Evolutionary conservation across 1,139 yeast species (phyloP), one percentile per base, ranked within the genome.

Genomic region (Hansenula sp.): DNA sequence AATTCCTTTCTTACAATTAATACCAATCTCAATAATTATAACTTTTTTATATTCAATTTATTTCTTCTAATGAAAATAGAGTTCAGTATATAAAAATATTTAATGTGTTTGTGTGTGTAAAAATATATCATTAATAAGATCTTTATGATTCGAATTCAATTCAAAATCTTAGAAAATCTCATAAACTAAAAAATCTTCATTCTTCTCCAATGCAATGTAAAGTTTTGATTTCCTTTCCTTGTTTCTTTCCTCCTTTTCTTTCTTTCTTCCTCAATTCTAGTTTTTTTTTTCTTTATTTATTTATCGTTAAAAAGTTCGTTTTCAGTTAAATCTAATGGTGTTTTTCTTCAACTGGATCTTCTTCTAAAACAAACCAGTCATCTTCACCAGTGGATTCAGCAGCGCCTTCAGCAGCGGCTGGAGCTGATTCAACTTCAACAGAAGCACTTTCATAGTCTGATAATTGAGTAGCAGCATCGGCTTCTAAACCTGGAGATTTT

Each of bases 361-460:
- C 91, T 71, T 78, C 93, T 70, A 83, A 83, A 49, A 84, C 91
- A 59, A 84, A 79, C 90, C 90, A 84, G 72, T 86, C 91, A 68
- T 85, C 95, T 59, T 77, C 67, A 41, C 60, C 66, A 41, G 57
- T 61, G 46, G 66, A 63, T 51, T 65, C 72, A 47, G 70, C 76
- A 46, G 73, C 72, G 49, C 73, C 70, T 47, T 65, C 67, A 42
- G 70, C 58, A 47, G 66, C 67, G 42, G 70, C 60, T 41, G 72
- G 62, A 37, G 71, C 58, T 45, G 72, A 62, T 39, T 68, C 66
- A 54, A 86, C 85, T 66, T 88, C 96, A 53, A 90, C 97, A 50
- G 79, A 77, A 48, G 84, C 73, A 43, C 80, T 54, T 65, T 85
- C 93, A 74, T 91, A 91, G 51, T 77, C 81, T 52, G 81, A 73